phyloP scores from a whole-genome alignment of 2,329 filamentous ascomycete genomes.

The Aaosphaeria pasadenensis region DNA sequence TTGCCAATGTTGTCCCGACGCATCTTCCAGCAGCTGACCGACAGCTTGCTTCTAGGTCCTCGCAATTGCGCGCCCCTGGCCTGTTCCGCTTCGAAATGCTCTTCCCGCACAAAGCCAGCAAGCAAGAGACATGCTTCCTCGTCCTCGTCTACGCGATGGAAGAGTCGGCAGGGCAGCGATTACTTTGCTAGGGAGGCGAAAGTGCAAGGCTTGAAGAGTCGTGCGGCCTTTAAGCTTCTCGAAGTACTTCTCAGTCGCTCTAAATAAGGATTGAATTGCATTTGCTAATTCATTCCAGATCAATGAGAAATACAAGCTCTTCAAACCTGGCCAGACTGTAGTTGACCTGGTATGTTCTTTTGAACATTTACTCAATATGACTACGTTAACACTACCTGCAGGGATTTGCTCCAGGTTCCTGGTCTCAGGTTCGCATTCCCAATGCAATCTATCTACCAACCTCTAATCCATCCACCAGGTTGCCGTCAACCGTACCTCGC shows the following conservation, averaged over 20 bases:
- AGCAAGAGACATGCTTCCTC: slow-evolving; percentile 27
- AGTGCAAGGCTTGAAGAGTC: slow-evolving; percentile 77
- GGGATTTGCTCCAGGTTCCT: slow-evolving; percentile 71
- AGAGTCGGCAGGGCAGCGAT: slow-evolving; percentile 73
- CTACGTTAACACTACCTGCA: slow-evolving; percentile 23
- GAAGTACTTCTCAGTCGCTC: slow-evolving; percentile 56
- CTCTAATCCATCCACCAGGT: slow-evolving; percentile 53
- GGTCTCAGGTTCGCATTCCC: slow-evolving; percentile 50
- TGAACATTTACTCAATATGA: not conserved
- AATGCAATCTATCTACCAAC: not conserved
- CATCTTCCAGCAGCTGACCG: slow-evolving; percentile 33
- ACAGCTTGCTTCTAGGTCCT: slow-evolving; percentile 26
- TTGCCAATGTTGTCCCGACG: slow-evolving; percentile 36
- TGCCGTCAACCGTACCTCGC: slow-evolving; percentile 73
- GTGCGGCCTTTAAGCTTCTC: slow-evolving; percentile 89
- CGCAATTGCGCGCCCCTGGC: not conserved
- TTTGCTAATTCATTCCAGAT: slow-evolving; percentile 55
- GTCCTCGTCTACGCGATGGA: slow-evolving; percentile 74
- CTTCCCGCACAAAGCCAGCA: slow-evolving; percentile 3
- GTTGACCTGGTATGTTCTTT: slow-evolving; percentile 70
- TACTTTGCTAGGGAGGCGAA: slow-evolving; percentile 70
- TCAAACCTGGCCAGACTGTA: slow-evolving; percentile 77
- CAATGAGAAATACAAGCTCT: slow-evolving; percentile 76
- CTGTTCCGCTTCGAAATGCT: slow-evolving; percentile 14
- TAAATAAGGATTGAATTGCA: not conserved